Evolutionary conservation across 2,329 filamentous ascomycete species (phyloP), one percentile per base, ranked within the genome.

Genomic region (Penicillium oxalicum): DNA sequence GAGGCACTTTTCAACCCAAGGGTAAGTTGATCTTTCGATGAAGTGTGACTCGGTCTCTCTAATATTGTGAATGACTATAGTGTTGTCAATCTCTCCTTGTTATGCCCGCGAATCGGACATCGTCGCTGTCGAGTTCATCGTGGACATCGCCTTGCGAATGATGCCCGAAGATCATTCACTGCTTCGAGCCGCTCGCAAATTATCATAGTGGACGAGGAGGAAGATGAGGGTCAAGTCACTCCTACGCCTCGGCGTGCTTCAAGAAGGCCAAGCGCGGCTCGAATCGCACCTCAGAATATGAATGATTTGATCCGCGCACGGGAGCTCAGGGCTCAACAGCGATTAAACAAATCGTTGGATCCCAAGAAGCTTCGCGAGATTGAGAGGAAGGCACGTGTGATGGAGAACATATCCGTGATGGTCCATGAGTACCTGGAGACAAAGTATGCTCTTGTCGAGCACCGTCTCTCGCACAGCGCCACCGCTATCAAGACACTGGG

Each of bases 131-230:
- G 28, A 12, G 11, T 12, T 42, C 32, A 11, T 34, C n/a, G 27
- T 8, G 12, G n/a, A 9, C 40, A 7, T 24, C 12, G 25, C 4
- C 27, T 9, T 28, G 39, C 9, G n/a, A 39, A 13, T 11, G 28
- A n/a, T 8, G 12, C 33, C 5, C n/a, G 32, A 25, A 33, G 47
- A 41, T 7, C 38, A 8, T 53, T 53, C 43, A 51, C 51, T 5
- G 47, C 28, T 37, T 48, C 51, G 2, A 18, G 11, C 1, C 32
- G 41, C 18, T 12, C 39, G 6, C 48, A 33, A 2, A 53, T 53
- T 26, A 47, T 44, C 18, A 24, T 53, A 11, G 37, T 44, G 18
- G 50, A 52, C 24, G 50, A 52, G 7, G 50, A 52, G 13, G 47
- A 50, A 7, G 47, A 48, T 28, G 44, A 35, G 18, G 18, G 18